These are phyloP conservation scores for Astragalus glycyphyllos DNA, from an alignment of 306 rosid genomes.

Conservation along the genomic window DNA sequence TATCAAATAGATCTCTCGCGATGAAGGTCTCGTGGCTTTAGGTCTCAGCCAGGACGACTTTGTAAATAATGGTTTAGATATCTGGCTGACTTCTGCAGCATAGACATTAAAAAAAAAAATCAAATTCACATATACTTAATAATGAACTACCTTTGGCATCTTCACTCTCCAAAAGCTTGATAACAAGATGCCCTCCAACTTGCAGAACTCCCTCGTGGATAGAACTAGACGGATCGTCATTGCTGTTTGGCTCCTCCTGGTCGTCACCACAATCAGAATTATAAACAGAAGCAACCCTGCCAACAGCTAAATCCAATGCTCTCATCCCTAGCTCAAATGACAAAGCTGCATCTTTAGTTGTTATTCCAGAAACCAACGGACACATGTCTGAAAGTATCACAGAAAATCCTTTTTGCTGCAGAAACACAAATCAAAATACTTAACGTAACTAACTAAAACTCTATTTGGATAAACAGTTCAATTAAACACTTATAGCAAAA, in stretches of 20 bases:
- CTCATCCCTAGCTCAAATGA: conserved; percentile 84
- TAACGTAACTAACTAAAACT: background rate
- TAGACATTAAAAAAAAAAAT: conserved; percentile 21
- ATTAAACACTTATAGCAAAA: too few species aligned
- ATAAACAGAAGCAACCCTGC: conserved; percentile 52
- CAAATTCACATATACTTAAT: background rate
- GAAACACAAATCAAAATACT: conserved; percentile 29
- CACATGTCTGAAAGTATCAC: conserved; percentile 94
- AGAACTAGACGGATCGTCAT: too few species aligned
- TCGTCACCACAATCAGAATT: conserved; percentile 38
- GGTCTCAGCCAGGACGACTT: conserved; percentile 90
- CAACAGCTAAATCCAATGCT: conserved; percentile 85
- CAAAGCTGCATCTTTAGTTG: conserved; percentile 77
- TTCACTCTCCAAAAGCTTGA: conserved; percentile 92
- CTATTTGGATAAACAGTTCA: background rate
- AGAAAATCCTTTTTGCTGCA: conserved; percentile 70
- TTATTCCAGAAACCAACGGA: conserved; percentile 86
- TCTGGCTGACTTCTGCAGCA: conserved; percentile 65
- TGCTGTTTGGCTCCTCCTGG: conserved; percentile 38
- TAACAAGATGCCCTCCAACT: conserved; percentile 76
- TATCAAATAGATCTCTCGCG: conserved; percentile 92
- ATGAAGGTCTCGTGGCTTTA: conserved; percentile 90
- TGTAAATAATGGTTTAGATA: conserved; percentile 82
- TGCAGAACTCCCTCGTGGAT: conserved; percentile 59
- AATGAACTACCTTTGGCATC: conserved; percentile 67